Percentiles rank a stretch among this genome's conserved stretches.
Evolutionary conservation across 176 grass and related monocot genomes (phyloP).

Genomic region (Tuctoria greenei): DNA sequence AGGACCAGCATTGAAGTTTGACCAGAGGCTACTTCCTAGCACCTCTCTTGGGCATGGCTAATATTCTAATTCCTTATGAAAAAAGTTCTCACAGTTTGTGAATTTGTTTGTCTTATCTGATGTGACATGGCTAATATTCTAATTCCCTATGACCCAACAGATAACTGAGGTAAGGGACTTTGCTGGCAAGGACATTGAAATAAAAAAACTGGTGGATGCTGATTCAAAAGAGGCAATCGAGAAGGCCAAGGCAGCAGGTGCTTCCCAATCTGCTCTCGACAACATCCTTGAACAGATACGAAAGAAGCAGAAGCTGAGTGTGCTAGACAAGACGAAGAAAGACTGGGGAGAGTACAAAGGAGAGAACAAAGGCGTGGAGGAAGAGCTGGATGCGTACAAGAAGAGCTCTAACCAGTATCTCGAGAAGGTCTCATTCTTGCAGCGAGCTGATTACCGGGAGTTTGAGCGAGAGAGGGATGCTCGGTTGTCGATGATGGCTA

Average conservation of each 20-base stretch:
- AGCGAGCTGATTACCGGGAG: slow-evolving; percentile 80
- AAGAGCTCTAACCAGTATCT: slow-evolving; percentile 97
- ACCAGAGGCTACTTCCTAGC: not conserved
- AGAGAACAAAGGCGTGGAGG: slow-evolving; percentile 79
- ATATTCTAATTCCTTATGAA: too few species aligned
- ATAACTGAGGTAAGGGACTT: slow-evolving; percentile 92
- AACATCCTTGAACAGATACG: slow-evolving; percentile 86
- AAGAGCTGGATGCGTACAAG: slow-evolving; percentile 89
- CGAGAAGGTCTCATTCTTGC: slow-evolving; percentile 87
- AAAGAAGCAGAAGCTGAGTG: slow-evolving; percentile 95
- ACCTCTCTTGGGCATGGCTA: not conserved
- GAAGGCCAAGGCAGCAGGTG: slow-evolving; percentile 62
- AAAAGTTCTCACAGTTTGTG: not conserved
- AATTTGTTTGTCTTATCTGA: not conserved
- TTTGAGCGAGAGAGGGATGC: slow-evolving; percentile 94
- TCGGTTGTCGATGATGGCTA: slow-evolving; percentile 64
- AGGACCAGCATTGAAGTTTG: not conserved
- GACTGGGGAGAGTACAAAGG: slow-evolving; percentile 98
- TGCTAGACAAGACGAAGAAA: slow-evolving; percentile 98
- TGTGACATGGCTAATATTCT: slow-evolving; percentile 15
- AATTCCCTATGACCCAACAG: slow-evolving; percentile 36
- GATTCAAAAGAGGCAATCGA: slow-evolving; percentile 91
- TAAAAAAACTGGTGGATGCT: slow-evolving; percentile 86
- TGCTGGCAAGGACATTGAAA: slow-evolving; percentile 84
- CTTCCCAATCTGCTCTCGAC: slow-evolving; percentile 50